Base-by-base conservation (phyloP, 257 asterid species). In the Jaltomata sinuosa region DNA sequence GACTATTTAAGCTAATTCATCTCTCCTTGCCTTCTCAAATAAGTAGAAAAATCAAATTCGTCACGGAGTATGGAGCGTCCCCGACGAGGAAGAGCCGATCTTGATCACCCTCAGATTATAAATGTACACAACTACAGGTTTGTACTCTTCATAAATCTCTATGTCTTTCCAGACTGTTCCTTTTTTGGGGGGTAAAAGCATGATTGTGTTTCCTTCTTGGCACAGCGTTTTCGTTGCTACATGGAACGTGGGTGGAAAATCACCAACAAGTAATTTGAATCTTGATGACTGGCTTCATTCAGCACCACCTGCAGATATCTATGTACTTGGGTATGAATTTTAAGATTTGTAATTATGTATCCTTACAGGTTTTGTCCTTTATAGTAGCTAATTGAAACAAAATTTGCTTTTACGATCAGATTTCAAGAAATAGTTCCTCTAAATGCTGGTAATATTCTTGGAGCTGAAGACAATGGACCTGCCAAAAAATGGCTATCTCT, bases 391-490 rank as follows among this genome's bases (percentile, higher is more conserved):
- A 31, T 32, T 50, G 64, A 85, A 84, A 55, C 53, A 4, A 74
- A 67, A 6, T 9, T 59, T 80, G 59, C 53, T 79, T 83, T 79
- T 11, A 27, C 2, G 25, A 18, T 84, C 57, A 97, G 99, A 59
- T 97, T 97, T 91, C 99, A 97, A 92, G 99, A 97, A 87, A 95
- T 97, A 85, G 99, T 97, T 84, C 99, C 99, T 68, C 83, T 97
- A 77, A 97, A 95, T 87, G 99, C 99, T 83, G 95, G 99, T 69
- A 97, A 97, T 80, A 97, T 97, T 81, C 91, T 97, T 47, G 99
- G 94, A 14, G 98, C 99, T 52, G 99, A 97, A 86, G 99, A 97
- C 89, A 97, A 97, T 36, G 99, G 99, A 29, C 99, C 99, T 34
- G 98, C 99, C 34, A 95, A 94, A 78, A 94, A 93, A 55, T 97